These are phyloP conservation scores for Salinomyces thailandicus DNA, from an alignment of 2,329 filamentous ascomycete genomes.

Conservation along the genomic window DNA sequence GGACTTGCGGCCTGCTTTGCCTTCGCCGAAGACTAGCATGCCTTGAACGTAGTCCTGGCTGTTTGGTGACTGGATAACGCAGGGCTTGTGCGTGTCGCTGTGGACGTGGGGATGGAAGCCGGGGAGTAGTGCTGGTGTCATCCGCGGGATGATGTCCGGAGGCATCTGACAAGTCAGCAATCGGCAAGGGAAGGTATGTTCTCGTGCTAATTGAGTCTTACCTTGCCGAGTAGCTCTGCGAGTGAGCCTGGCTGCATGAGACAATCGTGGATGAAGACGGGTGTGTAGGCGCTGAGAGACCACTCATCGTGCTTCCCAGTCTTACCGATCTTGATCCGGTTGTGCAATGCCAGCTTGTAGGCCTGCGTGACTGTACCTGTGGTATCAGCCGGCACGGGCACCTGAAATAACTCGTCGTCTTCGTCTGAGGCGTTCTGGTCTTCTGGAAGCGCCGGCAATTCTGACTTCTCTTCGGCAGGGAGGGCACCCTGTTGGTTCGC, in stretches of 20 bases:
- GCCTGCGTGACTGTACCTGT: slow-evolving; percentile 11
- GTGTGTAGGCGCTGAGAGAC: slow-evolving; percentile 43
- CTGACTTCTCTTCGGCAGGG: too few relatives aligned
- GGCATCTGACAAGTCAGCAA: slow-evolving; percentile 4
- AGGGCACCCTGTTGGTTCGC: too few relatives aligned
- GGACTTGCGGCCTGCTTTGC: slow-evolving; percentile 9
- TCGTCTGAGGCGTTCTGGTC: not conserved
- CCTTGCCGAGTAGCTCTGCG: slow-evolving; percentile 21
- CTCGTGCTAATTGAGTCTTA: slow-evolving; percentile 1
- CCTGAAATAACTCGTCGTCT: slow-evolving; percentile 1
- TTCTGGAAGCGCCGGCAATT: too few relatives aligned
- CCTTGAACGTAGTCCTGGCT: slow-evolving; percentile 17
- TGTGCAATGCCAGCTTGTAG: slow-evolving; percentile 18
- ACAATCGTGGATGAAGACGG: slow-evolving; percentile 42
- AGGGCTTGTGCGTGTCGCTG: slow-evolving; percentile 11
- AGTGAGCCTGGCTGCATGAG: slow-evolving; percentile 40
- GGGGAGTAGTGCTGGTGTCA: slow-evolving; percentile 21
- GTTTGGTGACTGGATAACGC: slow-evolving; percentile 12
- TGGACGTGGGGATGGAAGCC: slow-evolving; percentile 15
- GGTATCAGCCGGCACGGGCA: slow-evolving; percentile 7
- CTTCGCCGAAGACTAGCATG: slow-evolving; percentile 20
- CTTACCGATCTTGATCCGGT: slow-evolving; percentile 14
- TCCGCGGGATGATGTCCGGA: slow-evolving; percentile 12
- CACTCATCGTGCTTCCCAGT: slow-evolving; percentile 43
- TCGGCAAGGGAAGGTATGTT: too few relatives aligned